These are phyloP conservation scores for Moesziomyces globuligerus DNA, from an alignment of 1,284 basidiomycete species.

Conservation along the genomic window DNA sequence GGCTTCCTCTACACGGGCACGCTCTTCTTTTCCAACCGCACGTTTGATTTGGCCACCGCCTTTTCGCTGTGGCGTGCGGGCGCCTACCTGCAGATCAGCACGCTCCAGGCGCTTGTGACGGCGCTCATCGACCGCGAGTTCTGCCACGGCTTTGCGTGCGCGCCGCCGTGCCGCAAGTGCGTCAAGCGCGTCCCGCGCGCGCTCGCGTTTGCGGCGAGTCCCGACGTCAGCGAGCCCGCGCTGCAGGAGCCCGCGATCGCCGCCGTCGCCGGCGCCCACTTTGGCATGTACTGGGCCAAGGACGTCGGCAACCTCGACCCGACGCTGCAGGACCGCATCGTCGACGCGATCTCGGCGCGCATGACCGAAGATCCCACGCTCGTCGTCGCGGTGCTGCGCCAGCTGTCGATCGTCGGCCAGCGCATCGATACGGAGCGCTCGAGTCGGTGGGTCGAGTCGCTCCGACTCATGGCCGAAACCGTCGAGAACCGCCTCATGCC, in stretches of 20 bases:
- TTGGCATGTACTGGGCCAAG: constrained; percentile 60
- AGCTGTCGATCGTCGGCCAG: constrained; percentile 50
- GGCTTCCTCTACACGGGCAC: constrained; percentile 95
- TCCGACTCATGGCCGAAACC: constrained; percentile 57
- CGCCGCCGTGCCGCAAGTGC: constrained; percentile 60
- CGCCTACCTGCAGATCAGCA: constrained; percentile 78
- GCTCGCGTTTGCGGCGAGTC: constrained; percentile 49
- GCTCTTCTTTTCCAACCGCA: constrained; percentile 88
- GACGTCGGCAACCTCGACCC: constrained; percentile 58
- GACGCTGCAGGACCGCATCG: constrained; percentile 43
- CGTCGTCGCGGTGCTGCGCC: constrained; percentile 38
- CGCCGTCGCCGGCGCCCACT: constrained; percentile 50
- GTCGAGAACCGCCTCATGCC: constrained; percentile 48
- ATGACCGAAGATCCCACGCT: constrained; percentile 27
- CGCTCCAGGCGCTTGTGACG: constrained; percentile 49
- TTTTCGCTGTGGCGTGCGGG: constrained; percentile 88
- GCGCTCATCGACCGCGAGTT: constrained; percentile 58
- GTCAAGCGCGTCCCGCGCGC: constrained; percentile 56
- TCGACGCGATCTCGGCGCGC: constrained; percentile 31
- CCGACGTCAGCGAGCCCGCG: constrained; percentile 52
- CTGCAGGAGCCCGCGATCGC: constrained; percentile 34
- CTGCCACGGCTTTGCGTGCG: constrained; percentile 59
- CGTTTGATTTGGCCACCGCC: constrained; percentile 89
- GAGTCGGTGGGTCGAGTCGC: constrained; percentile 54
- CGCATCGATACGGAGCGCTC: constrained; percentile 53